Conservation (phyloP, 1,284 basidiomycete species). For the Golubevia pallescens region DNA sequence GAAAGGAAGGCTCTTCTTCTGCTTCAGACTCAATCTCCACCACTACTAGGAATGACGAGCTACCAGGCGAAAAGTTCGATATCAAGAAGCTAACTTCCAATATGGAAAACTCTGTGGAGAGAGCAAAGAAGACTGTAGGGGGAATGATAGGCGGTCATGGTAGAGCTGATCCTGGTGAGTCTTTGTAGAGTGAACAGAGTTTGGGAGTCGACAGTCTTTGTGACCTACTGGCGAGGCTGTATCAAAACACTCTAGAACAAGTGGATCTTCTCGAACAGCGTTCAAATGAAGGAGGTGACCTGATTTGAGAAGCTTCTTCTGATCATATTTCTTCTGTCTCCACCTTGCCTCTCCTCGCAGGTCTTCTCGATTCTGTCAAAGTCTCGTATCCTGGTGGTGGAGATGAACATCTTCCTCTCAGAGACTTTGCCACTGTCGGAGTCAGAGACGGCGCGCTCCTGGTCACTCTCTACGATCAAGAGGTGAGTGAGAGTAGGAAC, state of each 20-base stretch:
- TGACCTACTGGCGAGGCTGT: too few species aligned
- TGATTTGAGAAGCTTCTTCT: neutral
- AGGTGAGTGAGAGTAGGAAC: slow-evolving; percentile 15
- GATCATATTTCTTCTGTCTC: neutral
- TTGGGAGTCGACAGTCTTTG: too few species aligned
- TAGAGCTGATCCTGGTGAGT: slow-evolving; percentile 34
- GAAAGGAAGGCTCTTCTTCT: slow-evolving; percentile 16
- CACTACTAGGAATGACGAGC: slow-evolving; percentile 27
- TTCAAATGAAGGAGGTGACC: neutral
- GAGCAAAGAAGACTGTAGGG: slow-evolving; percentile 26
- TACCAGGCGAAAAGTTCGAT: slow-evolving; percentile 44
- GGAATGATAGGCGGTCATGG: slow-evolving; percentile 38
- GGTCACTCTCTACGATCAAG: slow-evolving; percentile 50
- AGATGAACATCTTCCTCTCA: slow-evolving; percentile 18
- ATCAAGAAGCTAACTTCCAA: slow-evolving; percentile 22
- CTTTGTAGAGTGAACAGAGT: too few species aligned
- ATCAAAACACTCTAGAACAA: neutral
- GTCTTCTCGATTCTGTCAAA: slow-evolving; percentile 40
- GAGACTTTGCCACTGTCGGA: slow-evolving; percentile 57
- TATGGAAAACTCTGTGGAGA: slow-evolving; percentile 38
- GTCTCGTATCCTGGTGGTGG: slow-evolving; percentile 22
- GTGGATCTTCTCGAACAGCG: neutral
- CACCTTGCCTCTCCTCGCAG: slow-evolving; percentile 7
- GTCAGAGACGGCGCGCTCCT: slow-evolving; percentile 47
- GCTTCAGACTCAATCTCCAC: slow-evolving; percentile 33